Percentiles rank a stretch among this genome's conserved stretches.
Evolutionary conservation across 2,329 filamentous ascomycete genomes (phyloP).

Genomic region (Kalaharituber pfeilii): DNA sequence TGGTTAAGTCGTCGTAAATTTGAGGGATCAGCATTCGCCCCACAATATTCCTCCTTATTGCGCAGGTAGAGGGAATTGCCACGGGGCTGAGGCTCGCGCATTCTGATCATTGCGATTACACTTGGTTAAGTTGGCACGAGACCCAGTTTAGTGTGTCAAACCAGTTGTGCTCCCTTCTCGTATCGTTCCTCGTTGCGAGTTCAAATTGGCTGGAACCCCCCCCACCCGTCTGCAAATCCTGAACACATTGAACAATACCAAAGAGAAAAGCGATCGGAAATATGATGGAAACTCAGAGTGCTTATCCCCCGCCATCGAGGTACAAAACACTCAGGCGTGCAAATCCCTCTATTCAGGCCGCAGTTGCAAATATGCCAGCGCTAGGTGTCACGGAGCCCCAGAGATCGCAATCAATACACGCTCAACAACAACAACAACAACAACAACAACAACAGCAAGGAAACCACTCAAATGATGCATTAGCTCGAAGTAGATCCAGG

Average conservation of each 20-base stretch:
- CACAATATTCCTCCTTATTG: not conserved
- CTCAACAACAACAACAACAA: no score
- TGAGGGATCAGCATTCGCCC: not conserved
- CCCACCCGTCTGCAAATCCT: not conserved
- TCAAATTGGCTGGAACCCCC: no score
- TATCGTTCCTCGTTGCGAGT: not conserved
- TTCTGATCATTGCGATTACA: not conserved
- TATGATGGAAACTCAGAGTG: not conserved
- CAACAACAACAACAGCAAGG: not conserved
- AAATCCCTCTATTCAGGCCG: not conserved
- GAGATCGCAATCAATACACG: no score
- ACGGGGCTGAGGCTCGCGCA: not conserved
- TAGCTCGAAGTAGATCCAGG: not conserved
- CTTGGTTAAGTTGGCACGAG: not conserved
- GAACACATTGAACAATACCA: not conserved
- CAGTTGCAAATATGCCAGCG: not conserved
- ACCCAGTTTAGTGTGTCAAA: not conserved
- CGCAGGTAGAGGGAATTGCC: not conserved
- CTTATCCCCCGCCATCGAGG: not conserved
- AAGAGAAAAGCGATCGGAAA: not conserved
- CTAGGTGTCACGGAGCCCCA: not conserved
- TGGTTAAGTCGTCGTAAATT: not conserved
- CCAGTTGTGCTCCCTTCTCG: not conserved
- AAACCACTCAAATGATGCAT: not conserved
- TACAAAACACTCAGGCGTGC: not conserved